These are phyloP conservation scores for Cyphellophora europaea DNA, from an alignment of 2,329 filamentous ascomycete genomes.

Conservation along the genomic window DNA sequence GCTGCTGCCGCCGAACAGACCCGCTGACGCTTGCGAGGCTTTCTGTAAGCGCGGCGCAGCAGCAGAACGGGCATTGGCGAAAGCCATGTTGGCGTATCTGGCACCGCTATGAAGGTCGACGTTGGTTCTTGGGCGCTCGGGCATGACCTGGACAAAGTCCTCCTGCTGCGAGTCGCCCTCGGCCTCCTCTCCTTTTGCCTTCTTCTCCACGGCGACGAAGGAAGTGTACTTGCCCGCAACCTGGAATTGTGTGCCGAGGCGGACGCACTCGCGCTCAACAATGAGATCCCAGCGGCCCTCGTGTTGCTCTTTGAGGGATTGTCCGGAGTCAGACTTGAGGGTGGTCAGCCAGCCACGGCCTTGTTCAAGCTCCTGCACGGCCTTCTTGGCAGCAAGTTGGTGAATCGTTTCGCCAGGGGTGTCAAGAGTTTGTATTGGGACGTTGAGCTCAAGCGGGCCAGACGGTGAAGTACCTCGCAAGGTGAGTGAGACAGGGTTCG, in stretches of 20 bases:
- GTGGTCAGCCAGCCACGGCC: constrained; percentile 57
- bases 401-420: constrained; percentile 50
- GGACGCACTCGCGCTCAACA: constrained; percentile 56
- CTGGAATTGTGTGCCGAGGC: constrained; percentile 56
- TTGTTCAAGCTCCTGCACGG: constrained; percentile 60
- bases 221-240: constrained; percentile 63
- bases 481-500: constrained; percentile 45
- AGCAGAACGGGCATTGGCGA: not conserved
- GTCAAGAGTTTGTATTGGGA: constrained; percentile 47
- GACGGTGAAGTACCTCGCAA: constrained; percentile 48
- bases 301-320: constrained; percentile 37
- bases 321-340: constrained; percentile 36
- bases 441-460: constrained; percentile 53
- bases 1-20: too few species aligned
- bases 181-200: not conserved
- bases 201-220: constrained; percentile 56
- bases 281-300: constrained; percentile 48
- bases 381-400: constrained; percentile 60
- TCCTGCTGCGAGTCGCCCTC: not conserved
- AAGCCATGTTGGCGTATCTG: not conserved
- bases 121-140: too few species aligned
- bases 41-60: not conserved
- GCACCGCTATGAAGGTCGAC: too few species aligned
- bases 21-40: not conserved
- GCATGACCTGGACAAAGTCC: not conserved